phyloP scores from a whole-genome alignment of 495 filamentous ascomycete species.

The Opeltia flavorubescens region DNA sequence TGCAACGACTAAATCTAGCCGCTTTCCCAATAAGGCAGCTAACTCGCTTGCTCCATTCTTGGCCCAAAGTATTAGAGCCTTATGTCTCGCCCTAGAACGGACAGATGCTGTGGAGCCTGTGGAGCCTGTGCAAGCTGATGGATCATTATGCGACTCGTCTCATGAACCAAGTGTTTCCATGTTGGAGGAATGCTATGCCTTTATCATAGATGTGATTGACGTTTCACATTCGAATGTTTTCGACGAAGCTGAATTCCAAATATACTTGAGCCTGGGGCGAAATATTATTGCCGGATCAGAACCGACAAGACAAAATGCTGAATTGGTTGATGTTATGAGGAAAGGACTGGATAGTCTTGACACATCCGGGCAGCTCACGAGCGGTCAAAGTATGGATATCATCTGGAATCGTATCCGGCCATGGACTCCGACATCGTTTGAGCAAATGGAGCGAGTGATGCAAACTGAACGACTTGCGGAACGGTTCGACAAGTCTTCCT shows the following conservation, averaged over 20 bases:
- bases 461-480: slow-evolving; percentile 55
- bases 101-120: no score
- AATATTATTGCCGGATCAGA: slow-evolving; percentile 16
- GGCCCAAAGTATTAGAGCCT: slow-evolving; percentile 17
- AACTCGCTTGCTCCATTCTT: slow-evolving; percentile 34
- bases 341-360: slow-evolving; percentile 32
- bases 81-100: not conserved
- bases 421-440: slow-evolving; percentile 37
- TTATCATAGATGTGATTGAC: slow-evolving; percentile 17
- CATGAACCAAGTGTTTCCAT: slow-evolving; percentile 4
- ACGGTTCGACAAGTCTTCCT: slow-evolving; percentile 51
- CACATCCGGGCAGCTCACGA: slow-evolving; percentile 43
- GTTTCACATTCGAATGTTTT: slow-evolving; percentile 21
- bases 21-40: slow-evolving; percentile 53
- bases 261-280: slow-evolving; percentile 34
- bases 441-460: slow-evolving; percentile 34
- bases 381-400: slow-evolving; percentile 70
- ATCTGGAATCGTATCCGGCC: slow-evolving; percentile 68
- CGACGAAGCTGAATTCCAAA: slow-evolving; percentile 41
- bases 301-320: slow-evolving; percentile 15
- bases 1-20: slow-evolving; percentile 39
- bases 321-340: slow-evolving; percentile 24
- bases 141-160: not conserved
- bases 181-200: slow-evolving; percentile 4
- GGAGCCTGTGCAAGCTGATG: not conserved